Conservation (phyloP, 768 basidiomycete species). For the Gymnopilus junonius region DNA sequence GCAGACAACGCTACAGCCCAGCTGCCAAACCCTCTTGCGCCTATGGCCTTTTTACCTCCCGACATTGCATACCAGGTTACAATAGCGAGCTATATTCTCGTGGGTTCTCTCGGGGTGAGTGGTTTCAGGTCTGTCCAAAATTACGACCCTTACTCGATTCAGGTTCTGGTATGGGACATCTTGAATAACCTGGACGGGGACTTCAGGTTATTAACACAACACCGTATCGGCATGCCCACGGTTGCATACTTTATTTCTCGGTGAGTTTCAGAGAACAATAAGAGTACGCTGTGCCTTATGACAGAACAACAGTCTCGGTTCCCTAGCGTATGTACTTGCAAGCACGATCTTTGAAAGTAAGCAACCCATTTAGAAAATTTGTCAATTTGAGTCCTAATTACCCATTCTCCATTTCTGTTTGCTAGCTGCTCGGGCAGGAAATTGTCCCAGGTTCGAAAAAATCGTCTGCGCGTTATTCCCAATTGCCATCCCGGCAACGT, state of each 20-base stretch:
- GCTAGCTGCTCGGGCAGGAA: constrained; percentile 19
- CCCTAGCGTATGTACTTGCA: constrained; percentile 16
- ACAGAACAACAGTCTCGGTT: constrained; percentile 8
- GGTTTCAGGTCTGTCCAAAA: background rate
- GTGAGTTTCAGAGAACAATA: constrained; percentile 10
- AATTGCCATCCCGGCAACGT: constrained; percentile 18
- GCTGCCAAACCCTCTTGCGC: constrained; percentile 16
- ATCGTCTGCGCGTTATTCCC: constrained; percentile 19
- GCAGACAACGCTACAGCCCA: constrained; percentile 4
- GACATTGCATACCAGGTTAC: constrained; percentile 12
- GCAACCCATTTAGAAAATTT: background rate
- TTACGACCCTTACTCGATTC: background rate
- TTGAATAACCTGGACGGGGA: constrained; percentile 26
- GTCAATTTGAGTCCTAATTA: background rate
- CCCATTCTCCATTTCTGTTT: background rate
- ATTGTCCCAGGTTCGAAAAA: constrained; percentile 14
- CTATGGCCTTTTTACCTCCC: constrained; percentile 15
- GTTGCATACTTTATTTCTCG: constrained; percentile 27
- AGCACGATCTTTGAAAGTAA: constrained; percentile 20
- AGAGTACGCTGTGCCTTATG: background rate
- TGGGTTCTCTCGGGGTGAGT: constrained; percentile 10
- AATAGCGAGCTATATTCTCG: constrained; percentile 7
- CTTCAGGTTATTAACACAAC: constrained; percentile 23
- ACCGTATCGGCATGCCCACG: constrained; percentile 20
- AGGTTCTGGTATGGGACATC: constrained; percentile 35